phyloP scores from a whole-genome alignment of 345 rosid species.

The Psidium friedrichsthalianum region DNA sequence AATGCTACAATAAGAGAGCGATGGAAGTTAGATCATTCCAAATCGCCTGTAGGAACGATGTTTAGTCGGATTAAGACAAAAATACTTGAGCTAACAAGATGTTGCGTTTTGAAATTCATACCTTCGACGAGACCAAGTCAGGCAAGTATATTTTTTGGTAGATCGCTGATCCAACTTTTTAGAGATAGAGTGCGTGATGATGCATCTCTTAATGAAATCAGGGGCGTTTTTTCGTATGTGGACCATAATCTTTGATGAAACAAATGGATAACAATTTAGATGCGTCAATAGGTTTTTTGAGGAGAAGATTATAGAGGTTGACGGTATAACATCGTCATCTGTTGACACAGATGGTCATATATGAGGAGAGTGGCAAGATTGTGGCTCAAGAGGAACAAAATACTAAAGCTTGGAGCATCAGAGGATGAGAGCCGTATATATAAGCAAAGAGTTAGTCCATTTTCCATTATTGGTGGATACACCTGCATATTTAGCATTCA shows the following conservation, averaged over 20 bases:
- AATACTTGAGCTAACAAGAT: neutral
- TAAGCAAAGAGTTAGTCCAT: neutral
- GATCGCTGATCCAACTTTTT: neutral
- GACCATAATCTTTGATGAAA: neutral
- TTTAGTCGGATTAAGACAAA: neutral
- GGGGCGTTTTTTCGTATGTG: neutral
- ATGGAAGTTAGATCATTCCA: neutral
- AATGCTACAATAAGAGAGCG: neutral
- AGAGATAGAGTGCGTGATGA: neutral
- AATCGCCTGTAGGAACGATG: neutral
- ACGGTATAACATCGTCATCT: neutral
- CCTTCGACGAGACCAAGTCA: neutral
- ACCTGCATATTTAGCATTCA: neutral
- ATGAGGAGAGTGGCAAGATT: neutral
- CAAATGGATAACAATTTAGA: neutral
- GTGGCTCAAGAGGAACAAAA: neutral
- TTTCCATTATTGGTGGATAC: neutral
- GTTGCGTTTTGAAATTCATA: neutral
- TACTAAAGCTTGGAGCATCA: neutral
- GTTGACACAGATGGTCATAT: neutral
- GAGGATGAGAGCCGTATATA: neutral
- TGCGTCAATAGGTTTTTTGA: neutral
- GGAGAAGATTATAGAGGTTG: neutral
- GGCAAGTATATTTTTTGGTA: neutral
- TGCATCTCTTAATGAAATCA: neutral